Evolutionary conservation across 2,329 filamentous ascomycete species (phyloP), one percentile per base, ranked within the genome.

Genomic region (Uncinocarpus reesii): DNA sequence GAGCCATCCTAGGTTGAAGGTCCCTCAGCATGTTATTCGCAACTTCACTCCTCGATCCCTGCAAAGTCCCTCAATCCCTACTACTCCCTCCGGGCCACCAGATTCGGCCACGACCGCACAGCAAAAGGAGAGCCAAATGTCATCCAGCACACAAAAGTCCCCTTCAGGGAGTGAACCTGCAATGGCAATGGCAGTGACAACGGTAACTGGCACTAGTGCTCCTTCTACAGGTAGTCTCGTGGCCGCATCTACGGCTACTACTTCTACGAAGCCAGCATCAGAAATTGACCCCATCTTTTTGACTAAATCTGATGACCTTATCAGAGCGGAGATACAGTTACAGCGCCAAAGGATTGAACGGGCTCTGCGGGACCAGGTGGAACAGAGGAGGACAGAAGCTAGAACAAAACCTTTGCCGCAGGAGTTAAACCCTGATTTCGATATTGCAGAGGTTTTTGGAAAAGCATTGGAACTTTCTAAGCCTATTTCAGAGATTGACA

Each of bases 281-380:
- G 81, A 83, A 65, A 84, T 92, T 68, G 80, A 93, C 64, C 86
- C 87, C 42, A 80, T 93, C 52, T 75, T 93, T 57, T 75, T 93
- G 65, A 83, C 86, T 61, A 95, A 95, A 67, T 89, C 88, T 57
- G 84, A 87, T 62, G 80, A 86, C 62, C 73, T 93, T 56, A 80
- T 92, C 62, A 84, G 80, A 68, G 86, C 87, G 60, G 87, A 94
- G 67, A 71, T 86, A 52, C 79, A 84, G 62, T 68, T 90, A 54
- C 86, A 87, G 66, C 80, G 90, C 53, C 80, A 89, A 66, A 79
- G 84, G 54, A 72, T 95, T 59, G 92, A 96, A 67, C 80, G 81
- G 55, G 70, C 74, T 29, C 67, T 96, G 57, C 81, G 79, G 64
- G 84, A 93, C 46, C 84, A 94, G 65, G 68, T 84, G 57, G 84